Conservation (phyloP, 768 basidiomycete species). For the Ramaria sp. region DNA sequence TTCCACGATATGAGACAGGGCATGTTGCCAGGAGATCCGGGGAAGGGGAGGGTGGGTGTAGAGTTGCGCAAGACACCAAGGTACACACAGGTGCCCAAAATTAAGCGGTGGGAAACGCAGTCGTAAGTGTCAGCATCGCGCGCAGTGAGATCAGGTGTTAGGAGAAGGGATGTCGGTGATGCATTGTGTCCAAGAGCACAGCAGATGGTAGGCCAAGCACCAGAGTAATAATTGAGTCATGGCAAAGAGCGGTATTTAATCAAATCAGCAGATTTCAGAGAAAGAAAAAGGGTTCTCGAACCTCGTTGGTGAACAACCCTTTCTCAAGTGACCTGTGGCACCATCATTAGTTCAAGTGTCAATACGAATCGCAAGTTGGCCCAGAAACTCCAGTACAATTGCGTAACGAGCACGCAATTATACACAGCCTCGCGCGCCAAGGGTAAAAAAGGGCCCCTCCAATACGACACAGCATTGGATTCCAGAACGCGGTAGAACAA, state of each 20-base stretch:
- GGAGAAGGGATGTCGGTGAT: not conserved
- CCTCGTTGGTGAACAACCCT: constrained; percentile 58
- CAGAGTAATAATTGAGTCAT: no score
- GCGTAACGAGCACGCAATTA: not conserved
- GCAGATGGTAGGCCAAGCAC: no score
- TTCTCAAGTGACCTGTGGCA: constrained; percentile 51
- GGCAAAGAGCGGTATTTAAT: no score
- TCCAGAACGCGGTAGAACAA: not conserved
- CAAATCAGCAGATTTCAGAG: not conserved
- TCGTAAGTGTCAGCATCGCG: not conserved
- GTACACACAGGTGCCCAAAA: not conserved
- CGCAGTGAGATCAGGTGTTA: no score
- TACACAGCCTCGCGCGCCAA: not conserved
- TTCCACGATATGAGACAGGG: no score
- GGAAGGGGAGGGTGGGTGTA: no score
- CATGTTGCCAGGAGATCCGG: not conserved
- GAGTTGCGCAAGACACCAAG: not conserved
- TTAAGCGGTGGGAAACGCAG: no score
- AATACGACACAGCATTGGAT: not conserved
- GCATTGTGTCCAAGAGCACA: not conserved
- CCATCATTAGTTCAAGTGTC: no score
- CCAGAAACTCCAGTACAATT: not conserved
- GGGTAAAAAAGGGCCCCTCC: not conserved
- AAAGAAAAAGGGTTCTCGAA: constrained; percentile 21
- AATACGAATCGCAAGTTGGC: not conserved